Base-by-base conservation (phyloP, 495 filamentous ascomycete species). In the Aspergillus affinis region DNA sequence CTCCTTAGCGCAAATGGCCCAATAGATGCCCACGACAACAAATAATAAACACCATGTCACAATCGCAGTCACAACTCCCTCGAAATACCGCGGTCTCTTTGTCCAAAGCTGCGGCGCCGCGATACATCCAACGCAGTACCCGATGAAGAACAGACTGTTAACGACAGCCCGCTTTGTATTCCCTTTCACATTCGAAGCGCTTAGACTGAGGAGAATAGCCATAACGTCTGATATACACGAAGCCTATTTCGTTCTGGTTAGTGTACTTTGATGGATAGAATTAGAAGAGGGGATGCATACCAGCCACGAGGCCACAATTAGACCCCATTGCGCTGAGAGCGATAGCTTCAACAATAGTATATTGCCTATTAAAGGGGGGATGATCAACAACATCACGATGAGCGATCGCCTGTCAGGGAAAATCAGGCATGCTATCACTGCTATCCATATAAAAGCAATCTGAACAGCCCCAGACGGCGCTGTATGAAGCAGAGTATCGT, bases 111-210 rank as follows among this genome's bases (percentile, higher is more conserved):
- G 71, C 7, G 74, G 72, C 0, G 51, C 50, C 1, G 62, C 65
- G 45, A 76, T 76, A 47, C 66, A 66, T 7, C 71, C 74, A n/a
- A 63, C 70, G 49, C 68, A 72, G 50, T 74, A 75, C 0, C 69
- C 74, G 41, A 74, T 69, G 60, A 75, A 75, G 46, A 71, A 75
- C 50, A 76, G 54, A n/a, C 73, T 70, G 44, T 74, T 77, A 23
- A 79, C 75, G 2, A 75, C 65, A 12, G 76, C 70, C n/a, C 84
- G 84, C 67, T 88, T 89, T 4, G 86, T 88, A 69, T 86, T 87
- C 15, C 85, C 85, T 7, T 83, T 81, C 6, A 86, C 75, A 53
- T 88, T 87, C 17, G 78, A 82, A 0, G 76, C 76, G 44, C 79
- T 78, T 4, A 86, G 69, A 3, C 75, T 77, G 7, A 87, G 73